Evolutionary conservation across 352 stramenopile species (phyloP), one percentile per base, ranked within the genome.

Genomic region (Globisporangium middletonii): DNA sequence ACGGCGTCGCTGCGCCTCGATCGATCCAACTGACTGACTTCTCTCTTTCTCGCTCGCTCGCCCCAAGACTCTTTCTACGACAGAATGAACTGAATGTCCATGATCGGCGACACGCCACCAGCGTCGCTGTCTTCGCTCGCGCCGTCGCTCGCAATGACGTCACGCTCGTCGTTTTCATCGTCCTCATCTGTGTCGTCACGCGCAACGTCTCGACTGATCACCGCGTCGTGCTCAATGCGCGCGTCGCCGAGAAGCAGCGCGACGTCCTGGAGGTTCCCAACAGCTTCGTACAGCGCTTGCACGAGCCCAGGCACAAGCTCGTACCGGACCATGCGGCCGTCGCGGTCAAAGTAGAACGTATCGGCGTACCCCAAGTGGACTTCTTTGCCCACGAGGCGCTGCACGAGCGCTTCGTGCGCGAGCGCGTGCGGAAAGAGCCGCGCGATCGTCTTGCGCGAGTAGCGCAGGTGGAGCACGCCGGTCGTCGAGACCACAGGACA

Each of bases 391-490:
- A 88, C 55, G 2, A 88, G 65, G 33, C 65, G 66, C 23, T 75
- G 67, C 44, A 85, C 63, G 28, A 86, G 67, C 7, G 69, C 45
- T 46, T 75, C 66, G 28, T 83, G 42, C 53, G 50, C 45, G 4
- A 64, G 23, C 3, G 65, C 55, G 33, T 82, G 63, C 18, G 75
- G 75, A 50, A 74, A 88, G 23, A 88, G 52, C n/a, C 56, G 60
- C 49, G 81, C 60, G 46, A 86, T 72, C 6, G 73, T 79, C 11
- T 57, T 55, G n/a, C 68, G 69, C 3, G 69, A 73, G 57, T 85
- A 83, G 2, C 68, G 70, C 54, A 83, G 52, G 41, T 79, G 63
- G 54, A 83, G 43, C 12, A 60, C 64, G 7, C 74, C 78, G 12
- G 55, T 45, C 4, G 65, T 64, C 1, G 69, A 30, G 6, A 79